phyloP scores from a whole-genome alignment of 1,284 basidiomycete genomes.

The Veloboletus limbatus region DNA sequence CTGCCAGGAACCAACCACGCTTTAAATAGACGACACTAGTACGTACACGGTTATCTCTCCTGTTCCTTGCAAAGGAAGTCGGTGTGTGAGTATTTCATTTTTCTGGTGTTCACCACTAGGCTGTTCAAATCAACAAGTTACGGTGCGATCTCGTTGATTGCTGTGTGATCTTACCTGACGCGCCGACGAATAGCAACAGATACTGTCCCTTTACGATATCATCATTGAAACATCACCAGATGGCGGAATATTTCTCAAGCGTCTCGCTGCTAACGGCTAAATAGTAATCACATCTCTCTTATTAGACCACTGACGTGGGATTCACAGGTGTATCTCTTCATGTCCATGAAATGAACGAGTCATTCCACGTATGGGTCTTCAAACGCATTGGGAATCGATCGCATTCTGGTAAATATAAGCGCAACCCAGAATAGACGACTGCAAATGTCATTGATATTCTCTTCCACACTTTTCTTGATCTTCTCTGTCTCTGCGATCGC shows the following conservation, averaged over 20 bases:
- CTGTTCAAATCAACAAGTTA: too few relatives aligned
- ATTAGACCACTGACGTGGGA: background rate
- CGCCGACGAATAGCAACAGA: too few relatives aligned
- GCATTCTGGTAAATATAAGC: slow-evolving; percentile 18
- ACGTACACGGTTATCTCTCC: too few relatives aligned
- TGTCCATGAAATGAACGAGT: slow-evolving; percentile 10
- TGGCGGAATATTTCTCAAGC: background rate
- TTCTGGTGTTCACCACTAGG: too few relatives aligned
- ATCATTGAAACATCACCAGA: too few relatives aligned
- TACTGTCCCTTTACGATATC: too few relatives aligned
- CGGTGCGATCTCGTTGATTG: too few relatives aligned
- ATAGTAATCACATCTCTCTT: background rate
- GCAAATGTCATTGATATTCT: slow-evolving; percentile 10
- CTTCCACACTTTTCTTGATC: slow-evolving; percentile 9
- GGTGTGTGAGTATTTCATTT: too few relatives aligned
- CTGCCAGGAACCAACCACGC: too few relatives aligned
- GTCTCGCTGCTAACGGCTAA: background rate
- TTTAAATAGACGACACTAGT: too few relatives aligned
- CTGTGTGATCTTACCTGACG: too few relatives aligned
- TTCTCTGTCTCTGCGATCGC: slow-evolving; percentile 8
- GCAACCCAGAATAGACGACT: background rate
- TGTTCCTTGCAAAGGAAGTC: too few relatives aligned
- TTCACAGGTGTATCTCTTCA: slow-evolving; percentile 7
- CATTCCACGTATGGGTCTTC: slow-evolving; percentile 8
- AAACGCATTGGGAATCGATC: background rate